phyloP scores from a whole-genome alignment of 2,329 filamentous ascomycete genomes.

The Coniella lustricola region DNA sequence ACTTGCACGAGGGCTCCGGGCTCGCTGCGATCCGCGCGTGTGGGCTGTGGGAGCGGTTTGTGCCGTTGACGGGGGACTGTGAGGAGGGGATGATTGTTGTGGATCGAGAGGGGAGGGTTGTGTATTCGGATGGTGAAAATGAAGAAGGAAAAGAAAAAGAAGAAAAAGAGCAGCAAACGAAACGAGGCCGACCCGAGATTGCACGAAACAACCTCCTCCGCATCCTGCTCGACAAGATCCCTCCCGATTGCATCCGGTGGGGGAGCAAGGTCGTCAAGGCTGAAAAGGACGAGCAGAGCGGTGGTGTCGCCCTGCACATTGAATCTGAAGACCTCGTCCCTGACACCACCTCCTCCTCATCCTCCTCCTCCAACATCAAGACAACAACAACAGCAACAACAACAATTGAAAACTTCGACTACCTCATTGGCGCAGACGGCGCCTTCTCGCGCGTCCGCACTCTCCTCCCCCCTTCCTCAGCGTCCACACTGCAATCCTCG shows the following conservation, averaged over 20 bases:
- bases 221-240: slow-evolving; percentile 27
- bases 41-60: slow-evolving; percentile 37
- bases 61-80: slow-evolving; percentile 33
- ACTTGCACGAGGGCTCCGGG: slow-evolving; percentile 40
- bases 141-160: too few relatives aligned
- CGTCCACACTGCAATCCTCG: slow-evolving; percentile 28
- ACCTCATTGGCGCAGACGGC: slow-evolving; percentile 34
- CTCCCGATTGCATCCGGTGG: slow-evolving; percentile 31
- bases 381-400: not conserved
- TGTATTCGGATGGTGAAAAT: slow-evolving; percentile 19
- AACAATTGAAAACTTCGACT: slow-evolving; percentile 24
- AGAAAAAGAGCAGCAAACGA: too few relatives aligned
- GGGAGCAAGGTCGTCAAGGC: slow-evolving; percentile 25
- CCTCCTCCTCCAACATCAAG: too few relatives aligned
- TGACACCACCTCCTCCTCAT: too few relatives aligned
- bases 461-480: slow-evolving; percentile 27
- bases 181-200: slow-evolving; percentile 30
- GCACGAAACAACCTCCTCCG: slow-evolving; percentile 28
- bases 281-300: not conserved
- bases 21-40: slow-evolving; percentile 36
- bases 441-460: slow-evolving; percentile 33
- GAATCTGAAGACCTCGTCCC: not conserved
- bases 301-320: slow-evolving; percentile 15
- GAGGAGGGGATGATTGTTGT: slow-evolving; percentile 32
- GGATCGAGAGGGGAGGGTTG: slow-evolving; percentile 23